Conservation (phyloP, 768 basidiomycete genomes). For the Calvatia gigantea region DNA sequence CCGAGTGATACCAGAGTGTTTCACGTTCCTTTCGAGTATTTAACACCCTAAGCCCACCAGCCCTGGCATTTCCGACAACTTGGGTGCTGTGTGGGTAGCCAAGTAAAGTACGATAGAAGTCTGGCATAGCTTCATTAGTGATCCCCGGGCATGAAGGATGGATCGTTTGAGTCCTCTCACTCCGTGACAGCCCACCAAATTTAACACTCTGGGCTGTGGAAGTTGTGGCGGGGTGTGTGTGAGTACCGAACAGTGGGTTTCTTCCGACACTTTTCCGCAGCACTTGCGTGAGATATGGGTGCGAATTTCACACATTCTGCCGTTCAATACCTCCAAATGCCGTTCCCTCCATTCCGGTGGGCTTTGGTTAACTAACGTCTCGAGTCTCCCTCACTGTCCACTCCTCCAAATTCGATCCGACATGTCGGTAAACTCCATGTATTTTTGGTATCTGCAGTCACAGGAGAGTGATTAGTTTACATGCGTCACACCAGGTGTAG, state of each 20-base stretch:
- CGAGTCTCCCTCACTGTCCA: not conserved
- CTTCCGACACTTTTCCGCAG: not conserved
- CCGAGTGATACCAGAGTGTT: not conserved
- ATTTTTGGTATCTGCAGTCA: no score
- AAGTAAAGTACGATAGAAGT: no score
- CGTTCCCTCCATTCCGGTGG: not conserved
- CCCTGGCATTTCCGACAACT: not conserved
- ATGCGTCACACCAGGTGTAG: not conserved
- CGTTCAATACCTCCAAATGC: not conserved
- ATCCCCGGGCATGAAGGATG: no score
- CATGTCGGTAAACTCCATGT: not conserved
- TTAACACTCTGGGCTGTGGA: not conserved
- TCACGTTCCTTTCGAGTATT: not conserved
- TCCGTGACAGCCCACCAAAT: not conserved
- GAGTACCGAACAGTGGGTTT: not conserved
- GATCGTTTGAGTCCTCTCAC: no score
- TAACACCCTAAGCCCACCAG: not conserved
- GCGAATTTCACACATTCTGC: not conserved
- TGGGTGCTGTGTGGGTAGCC: not conserved
- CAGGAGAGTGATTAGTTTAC: no score
- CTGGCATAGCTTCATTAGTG: no score
- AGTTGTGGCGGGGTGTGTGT: not conserved
- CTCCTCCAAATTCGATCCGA: no score
- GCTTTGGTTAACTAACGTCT: not conserved
- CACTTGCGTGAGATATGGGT: not conserved